Evolutionary conservation across 2,329 filamentous ascomycete species (phyloP).

Genomic region (Alternaria triticimaculans): DNA sequence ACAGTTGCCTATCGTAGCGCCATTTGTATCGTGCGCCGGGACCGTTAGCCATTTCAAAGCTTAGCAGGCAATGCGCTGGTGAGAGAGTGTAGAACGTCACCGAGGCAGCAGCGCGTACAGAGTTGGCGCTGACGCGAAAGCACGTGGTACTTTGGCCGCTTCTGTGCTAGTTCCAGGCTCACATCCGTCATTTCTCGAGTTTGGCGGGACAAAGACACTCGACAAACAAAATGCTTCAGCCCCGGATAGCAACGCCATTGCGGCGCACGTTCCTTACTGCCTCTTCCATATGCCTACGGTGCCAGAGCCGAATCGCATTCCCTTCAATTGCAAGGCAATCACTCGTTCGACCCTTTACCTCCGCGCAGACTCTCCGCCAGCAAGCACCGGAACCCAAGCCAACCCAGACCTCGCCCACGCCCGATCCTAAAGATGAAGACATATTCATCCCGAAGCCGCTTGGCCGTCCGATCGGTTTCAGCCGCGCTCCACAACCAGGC

Average conservation of each 20-base stretch:
- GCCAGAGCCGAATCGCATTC: slow-evolving; percentile 15
- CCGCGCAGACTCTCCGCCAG: slow-evolving; percentile 27
- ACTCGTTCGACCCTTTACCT: slow-evolving; percentile 33
- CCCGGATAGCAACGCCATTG: slow-evolving; percentile 32
- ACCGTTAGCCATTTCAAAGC: not conserved
- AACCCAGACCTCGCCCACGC: slow-evolving; percentile 5
- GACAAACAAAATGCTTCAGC: slow-evolving; percentile 39
- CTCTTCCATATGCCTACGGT: slow-evolving; percentile 24
- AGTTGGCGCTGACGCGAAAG: slow-evolving; percentile 23
- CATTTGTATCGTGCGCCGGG: slow-evolving; percentile 6
- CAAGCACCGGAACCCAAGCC: slow-evolving; percentile 19
- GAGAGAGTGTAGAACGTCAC: slow-evolving; percentile 7
- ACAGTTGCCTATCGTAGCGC: not conserved
- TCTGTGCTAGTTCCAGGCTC: slow-evolving; percentile 21
- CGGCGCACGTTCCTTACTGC: slow-evolving; percentile 19
- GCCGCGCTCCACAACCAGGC: slow-evolving; percentile 72
- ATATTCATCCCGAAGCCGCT: slow-evolving; percentile 61
- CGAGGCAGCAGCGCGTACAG: slow-evolving; percentile 24
- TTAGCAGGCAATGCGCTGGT: slow-evolving; percentile 5
- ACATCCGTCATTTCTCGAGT: slow-evolving; percentile 18
- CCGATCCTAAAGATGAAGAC: slow-evolving; percentile 34
- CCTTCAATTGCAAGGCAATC: slow-evolving; percentile 18
- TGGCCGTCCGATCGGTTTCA: slow-evolving; percentile 81
- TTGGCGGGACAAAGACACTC: slow-evolving; percentile 7
- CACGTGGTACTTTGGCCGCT: slow-evolving; percentile 23